Percentiles rank a stretch among this genome's conserved stretches.
phyloP scores from a whole-genome alignment of 176 grass and related monocot species.

The Otatea glauca region DNA sequence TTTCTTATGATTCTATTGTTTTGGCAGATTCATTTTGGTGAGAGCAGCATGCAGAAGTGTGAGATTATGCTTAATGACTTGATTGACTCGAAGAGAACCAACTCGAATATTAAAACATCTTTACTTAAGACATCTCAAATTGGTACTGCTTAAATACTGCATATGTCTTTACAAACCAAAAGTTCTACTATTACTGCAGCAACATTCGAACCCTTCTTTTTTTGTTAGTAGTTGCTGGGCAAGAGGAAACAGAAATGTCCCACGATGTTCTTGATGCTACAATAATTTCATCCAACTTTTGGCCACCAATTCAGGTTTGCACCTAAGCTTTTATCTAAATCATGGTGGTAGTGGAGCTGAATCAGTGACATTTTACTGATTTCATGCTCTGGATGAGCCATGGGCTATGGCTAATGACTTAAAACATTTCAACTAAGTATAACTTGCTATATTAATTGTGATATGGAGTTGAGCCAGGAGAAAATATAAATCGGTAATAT shows the following conservation, averaged over 20 bases:
- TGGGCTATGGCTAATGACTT: neutral
- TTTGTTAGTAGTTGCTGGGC: constrained; percentile 57
- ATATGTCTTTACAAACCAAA: constrained; percentile 37
- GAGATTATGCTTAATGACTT: constrained; percentile 99
- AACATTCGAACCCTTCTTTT: constrained; percentile 42
- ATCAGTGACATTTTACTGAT: neutral
- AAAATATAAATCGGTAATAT: neutral
- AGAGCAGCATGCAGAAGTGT: constrained; percentile 98
- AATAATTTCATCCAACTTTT: constrained; percentile 97
- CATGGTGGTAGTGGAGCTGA: constrained; percentile 24
- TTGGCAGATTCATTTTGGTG: constrained; percentile 95
- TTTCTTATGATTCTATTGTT: constrained; percentile 35
- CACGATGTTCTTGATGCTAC: constrained; percentile 91
- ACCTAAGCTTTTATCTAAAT: constrained; percentile 21
- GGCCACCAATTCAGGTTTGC: constrained; percentile 93
- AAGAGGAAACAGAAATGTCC: constrained; percentile 62
- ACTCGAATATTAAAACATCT: constrained; percentile 97
- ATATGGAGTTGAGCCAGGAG: neutral
- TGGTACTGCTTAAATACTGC: constrained; percentile 40
- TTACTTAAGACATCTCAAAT: constrained; percentile 48
- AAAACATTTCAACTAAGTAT: neutral
- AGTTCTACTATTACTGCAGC: constrained; percentile 33
- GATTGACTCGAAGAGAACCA: constrained; percentile 98
- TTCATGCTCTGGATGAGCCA: neutral
- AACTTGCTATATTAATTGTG: neutral